Base-by-base conservation (phyloP, 2,329 filamentous ascomycete genomes). In the Ceratocystis smalleyi region DNA sequence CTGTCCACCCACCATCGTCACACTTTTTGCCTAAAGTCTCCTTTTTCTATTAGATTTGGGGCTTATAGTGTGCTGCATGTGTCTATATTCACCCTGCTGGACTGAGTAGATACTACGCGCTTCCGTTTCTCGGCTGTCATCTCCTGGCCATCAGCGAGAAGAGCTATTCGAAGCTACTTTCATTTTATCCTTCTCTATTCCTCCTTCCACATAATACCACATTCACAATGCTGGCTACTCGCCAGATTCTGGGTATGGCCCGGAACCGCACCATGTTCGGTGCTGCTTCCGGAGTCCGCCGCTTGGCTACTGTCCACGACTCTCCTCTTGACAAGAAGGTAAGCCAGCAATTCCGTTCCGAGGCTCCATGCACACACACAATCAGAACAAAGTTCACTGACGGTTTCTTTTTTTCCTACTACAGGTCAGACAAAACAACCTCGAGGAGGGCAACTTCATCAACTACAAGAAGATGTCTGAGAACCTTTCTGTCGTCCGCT, bases 391-490 rank as follows among this genome's bases (percentile, higher is more conserved):
- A 1, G 35, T 40, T 40, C 12, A 15, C 35, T 40, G 12, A 40
- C 12, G 35, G 10, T 40, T 40, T 27, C 27, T 35, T 47, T 62
- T 40, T 24, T 57, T 40, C 8, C 30, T 15, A 32, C 15, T 43
- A 67, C 67, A 84, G 81, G 81, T 99, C 76, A 88, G 87, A 77
- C 96, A 97, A 83, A 95, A 92, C 82, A 96, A 90, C 79, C 90
- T 86, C 82, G 94, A 99, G 79, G 88, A 91, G 77, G 84, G 83
- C 77, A 94, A 95, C 83, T 96, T 90, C 82, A 96, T 97, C 83
- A 96, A 96, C 83, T 99, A 99, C 77, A 91, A 89, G 84, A 96
- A 96, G 84, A 96, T 97, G 91, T 91, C 88, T 71, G 91, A 97
- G 81, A 97, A 96, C 83, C 84, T 99, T 67, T 81, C 85, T 72